Conservation (phyloP, 257 asterid species). For the Capsicum rhomboideum region DNA sequence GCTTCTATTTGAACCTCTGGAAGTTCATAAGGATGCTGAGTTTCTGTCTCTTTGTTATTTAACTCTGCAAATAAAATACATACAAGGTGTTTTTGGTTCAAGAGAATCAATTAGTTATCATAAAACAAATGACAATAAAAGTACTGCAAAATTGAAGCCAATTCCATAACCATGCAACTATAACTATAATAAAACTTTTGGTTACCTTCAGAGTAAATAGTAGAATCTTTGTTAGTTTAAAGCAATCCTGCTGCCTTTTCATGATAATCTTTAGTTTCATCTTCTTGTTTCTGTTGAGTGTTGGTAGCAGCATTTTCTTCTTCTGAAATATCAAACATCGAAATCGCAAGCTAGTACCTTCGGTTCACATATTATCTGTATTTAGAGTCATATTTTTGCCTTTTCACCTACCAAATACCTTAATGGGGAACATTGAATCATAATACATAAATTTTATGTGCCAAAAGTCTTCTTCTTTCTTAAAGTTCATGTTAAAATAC, state of each 20-base stretch:
- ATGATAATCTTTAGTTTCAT: constrained; percentile 12
- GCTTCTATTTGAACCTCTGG: constrained; percentile 16
- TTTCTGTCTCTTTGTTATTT: constrained; percentile 2
- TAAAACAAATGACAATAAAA: not conserved
- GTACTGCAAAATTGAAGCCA: not conserved
- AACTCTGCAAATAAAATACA: not conserved
- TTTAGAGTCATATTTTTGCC: not conserved
- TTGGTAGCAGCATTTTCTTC: constrained; percentile 22
- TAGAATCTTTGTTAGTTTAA: constrained; percentile 2
- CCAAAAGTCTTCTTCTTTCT: not conserved
- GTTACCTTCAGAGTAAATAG: not conserved
- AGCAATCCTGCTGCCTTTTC: constrained; percentile 6
- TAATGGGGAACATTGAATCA: too few species aligned
- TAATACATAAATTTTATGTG: not conserved
- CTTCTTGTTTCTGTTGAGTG: constrained; percentile 9
- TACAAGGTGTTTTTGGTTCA: not conserved
- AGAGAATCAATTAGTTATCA: not conserved
- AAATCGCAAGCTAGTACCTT: not conserved
- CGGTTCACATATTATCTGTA: not conserved
- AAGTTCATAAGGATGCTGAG: not conserved
- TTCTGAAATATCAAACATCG: not conserved
- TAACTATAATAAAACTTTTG: constrained; percentile 18
- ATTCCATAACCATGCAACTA: not conserved
- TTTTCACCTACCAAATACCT: too few species aligned
- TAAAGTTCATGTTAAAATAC: not conserved